These are phyloP conservation scores for Starmera quercuum DNA, from an alignment of 805 yeast species.

Conservation along the genomic window DNA sequence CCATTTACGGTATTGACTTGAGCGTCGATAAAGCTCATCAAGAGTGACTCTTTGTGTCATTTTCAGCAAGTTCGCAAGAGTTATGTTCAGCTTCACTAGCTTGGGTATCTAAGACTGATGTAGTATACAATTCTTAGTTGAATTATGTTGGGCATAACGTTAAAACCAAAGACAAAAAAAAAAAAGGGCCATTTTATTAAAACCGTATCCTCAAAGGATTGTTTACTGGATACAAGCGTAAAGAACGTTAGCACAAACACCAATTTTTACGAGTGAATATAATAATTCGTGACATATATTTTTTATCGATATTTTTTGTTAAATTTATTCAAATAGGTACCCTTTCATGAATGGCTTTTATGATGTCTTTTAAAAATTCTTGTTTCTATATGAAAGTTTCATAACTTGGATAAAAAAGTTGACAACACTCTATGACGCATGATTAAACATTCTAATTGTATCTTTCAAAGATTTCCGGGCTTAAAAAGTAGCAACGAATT, in stretches of 20 bases:
- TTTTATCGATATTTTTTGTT: conserved; percentile 2
- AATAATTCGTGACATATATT: conserved; percentile 4
- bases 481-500: conserved; percentile 87
- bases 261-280: too few relatives aligned
- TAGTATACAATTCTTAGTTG: too few relatives aligned
- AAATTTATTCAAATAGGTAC: conserved; percentile 2
- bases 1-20: conserved; percentile 83
- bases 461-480: conserved; percentile 3
- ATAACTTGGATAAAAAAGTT: background rate
- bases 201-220: too few relatives aligned
- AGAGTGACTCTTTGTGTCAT: conserved; percentile 41
- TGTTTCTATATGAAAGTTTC: background rate
- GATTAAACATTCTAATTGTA: background rate
- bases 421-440: conserved; percentile 1
- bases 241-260: too few relatives aligned
- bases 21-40: conserved; percentile 83
- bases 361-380: conserved; percentile 1
- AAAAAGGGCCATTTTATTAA: too few relatives aligned
- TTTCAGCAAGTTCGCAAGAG: too few relatives aligned
- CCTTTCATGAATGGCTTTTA: conserved; percentile 1
- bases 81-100: too few relatives aligned
- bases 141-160: too few relatives aligned
- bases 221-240: too few relatives aligned
- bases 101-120: too few relatives aligned
- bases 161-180: too few relatives aligned